These are phyloP conservation scores for Globisporangium cystogenes DNA, from an alignment of 352 stramenopile genomes.

Conservation along the genomic window DNA sequence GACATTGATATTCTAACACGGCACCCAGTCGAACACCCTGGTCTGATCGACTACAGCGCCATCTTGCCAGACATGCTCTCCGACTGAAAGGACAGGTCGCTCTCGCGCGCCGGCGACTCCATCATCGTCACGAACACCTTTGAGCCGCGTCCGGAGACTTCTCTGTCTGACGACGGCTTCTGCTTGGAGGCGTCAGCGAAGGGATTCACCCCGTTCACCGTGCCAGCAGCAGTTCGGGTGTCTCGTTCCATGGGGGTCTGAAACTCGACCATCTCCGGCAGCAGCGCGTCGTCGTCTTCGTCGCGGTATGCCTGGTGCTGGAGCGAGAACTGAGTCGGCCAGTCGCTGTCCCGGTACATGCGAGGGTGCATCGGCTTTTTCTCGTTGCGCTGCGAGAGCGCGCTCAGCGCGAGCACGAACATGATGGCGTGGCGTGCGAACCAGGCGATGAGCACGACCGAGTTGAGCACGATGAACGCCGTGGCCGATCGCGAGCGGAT, in stretches of 20 bases:
- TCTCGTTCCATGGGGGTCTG: slow-evolving; percentile 9
- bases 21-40: too few relatives aligned
- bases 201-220: not conserved
- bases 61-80: not conserved
- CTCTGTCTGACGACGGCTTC: not conserved
- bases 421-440: slow-evolving; percentile 58
- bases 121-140: slow-evolving; percentile 15
- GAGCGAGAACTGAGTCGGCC: not conserved
- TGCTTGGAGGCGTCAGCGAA: not conserved
- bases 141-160: slow-evolving; percentile 5
- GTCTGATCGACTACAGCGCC: not conserved
- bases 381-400: slow-evolving; percentile 3
- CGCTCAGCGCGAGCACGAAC: slow-evolving; percentile 16
- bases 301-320: not conserved
- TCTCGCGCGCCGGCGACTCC: slow-evolving; percentile 7
- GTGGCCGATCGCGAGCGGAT: slow-evolving; percentile 30
- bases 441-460: slow-evolving; percentile 49
- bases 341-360: not conserved
- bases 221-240: not conserved
- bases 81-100: slow-evolving; percentile 1
- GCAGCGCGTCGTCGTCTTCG: slow-evolving; percentile 7
- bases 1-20: too few relatives aligned
- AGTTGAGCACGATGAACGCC: slow-evolving; percentile 66
- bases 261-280: slow-evolving; percentile 13
- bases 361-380: not conserved